Percentiles rank a stretch among this genome's conserved stretches.
Evolutionary conservation across 257 asterid genomes (phyloP).

Genomic region (Fraxinus anomala): DNA sequence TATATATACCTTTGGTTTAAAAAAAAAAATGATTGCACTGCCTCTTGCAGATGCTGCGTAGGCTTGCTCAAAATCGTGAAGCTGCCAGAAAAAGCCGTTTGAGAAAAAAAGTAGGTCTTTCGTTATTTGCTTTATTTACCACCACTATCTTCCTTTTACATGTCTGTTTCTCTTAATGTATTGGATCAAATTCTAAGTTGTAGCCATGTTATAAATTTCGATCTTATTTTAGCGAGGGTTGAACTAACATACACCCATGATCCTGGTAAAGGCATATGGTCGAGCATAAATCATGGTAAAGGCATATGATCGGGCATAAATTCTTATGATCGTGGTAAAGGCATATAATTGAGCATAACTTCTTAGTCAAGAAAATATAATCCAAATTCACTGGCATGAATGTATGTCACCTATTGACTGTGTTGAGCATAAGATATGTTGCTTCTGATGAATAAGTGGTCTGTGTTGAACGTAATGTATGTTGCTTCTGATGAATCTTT

Average conservation of each 20-base stretch:
- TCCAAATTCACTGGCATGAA: neutral
- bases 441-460: neutral
- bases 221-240: neutral
- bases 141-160: conserved; percentile 12
- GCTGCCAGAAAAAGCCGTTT: conserved; percentile 97
- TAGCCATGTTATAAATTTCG: neutral
- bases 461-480: neutral
- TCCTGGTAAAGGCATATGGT: neutral
- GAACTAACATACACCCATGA: neutral
- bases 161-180: neutral
- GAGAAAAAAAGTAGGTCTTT: conserved; percentile 68
- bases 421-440: neutral
- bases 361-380: neutral
- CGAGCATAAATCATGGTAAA: neutral
- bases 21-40: conserved; percentile 1
- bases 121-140: conserved; percentile 1
- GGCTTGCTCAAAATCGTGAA: conserved; percentile 99
- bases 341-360: neutral
- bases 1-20: neutral
- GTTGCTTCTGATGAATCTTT: neutral
- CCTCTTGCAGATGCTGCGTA: conserved; percentile 62
- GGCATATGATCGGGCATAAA: neutral
- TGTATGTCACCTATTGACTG: neutral
- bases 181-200: neutral
- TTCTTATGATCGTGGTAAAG: neutral